Base-by-base conservation (phyloP, 192 early-diverging fungal genomes). In the Mortierella alpina region DNA sequence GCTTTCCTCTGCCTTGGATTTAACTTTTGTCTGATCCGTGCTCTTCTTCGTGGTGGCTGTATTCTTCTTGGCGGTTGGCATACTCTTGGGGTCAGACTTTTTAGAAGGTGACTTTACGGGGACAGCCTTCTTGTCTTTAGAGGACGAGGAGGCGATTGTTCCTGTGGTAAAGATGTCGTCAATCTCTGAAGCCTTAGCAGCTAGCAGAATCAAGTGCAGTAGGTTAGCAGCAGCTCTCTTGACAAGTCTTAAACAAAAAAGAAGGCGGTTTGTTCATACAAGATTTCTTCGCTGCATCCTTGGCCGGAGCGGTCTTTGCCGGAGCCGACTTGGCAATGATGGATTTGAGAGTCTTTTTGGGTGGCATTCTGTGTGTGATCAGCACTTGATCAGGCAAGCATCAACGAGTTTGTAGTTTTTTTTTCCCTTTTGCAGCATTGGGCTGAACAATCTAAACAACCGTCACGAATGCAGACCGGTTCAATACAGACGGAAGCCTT, bases 131-230 rank as follows among this genome's bases (percentile, higher is more conserved):
- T 10, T 50, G 17, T 54, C 51, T 14, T 68, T 64, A 42, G 74
- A 31, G 11, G 74, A 41, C 4, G 66, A 31, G 6, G 69, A 45
- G 6, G 69, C 0, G 4, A 66, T 79, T 12, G 69, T 49, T 62
- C 76, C 69, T 51, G 69, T 72, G 64, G 69, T 79, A 46, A 79
- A 79, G 40, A 79, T 79, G 22, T 79, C 76, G 53, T 79, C 76
- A 20, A 79, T 79, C 59, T 79, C 76, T 1, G 76, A 79, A 3
- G 64, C 69, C 20, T 67, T 79, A 20, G 75, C 59, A 31, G 68
- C 63, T 72, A 48, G 0, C 23, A 18, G 48, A 4, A 6, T 13
- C 10, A 62, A n/a, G 41, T 5, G 7, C 23, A 47, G 9, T 55
- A 22, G 20, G 18, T 49, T 18, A 10, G n/a, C 53, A 55, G 22